These are phyloP conservation scores for Clitopilus passeckerianus DNA, from an alignment of 768 basidiomycete species.

Conservation along the genomic window DNA sequence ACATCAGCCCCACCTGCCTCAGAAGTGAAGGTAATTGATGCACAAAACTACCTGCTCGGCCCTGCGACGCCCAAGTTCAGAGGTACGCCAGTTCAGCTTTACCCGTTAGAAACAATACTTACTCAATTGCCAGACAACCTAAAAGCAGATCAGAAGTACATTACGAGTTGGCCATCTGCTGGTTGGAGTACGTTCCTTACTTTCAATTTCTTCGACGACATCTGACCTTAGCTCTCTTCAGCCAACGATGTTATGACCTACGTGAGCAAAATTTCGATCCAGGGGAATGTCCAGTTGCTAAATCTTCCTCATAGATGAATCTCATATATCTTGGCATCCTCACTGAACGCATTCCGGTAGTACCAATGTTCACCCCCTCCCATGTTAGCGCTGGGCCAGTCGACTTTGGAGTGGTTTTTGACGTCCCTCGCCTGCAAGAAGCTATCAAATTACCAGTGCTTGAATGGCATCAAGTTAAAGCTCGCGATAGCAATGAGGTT, in stretches of 20 bases:
- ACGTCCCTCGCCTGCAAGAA: constrained; percentile 45
- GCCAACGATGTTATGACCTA: constrained; percentile 80
- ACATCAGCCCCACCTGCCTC: neutral
- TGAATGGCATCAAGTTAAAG: constrained; percentile 64
- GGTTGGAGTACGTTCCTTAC: constrained; percentile 58
- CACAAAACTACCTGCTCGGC: constrained; percentile 29
- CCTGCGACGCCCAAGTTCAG: constrained; percentile 53
- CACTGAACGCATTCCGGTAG: constrained; percentile 54
- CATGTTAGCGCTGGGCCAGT: constrained; percentile 47
- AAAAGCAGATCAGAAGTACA: constrained; percentile 53
- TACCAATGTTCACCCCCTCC: constrained; percentile 54
- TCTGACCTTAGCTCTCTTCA: constrained; percentile 19
- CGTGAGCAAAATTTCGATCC: constrained; percentile 13
- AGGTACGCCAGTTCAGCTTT: constrained; percentile 28
- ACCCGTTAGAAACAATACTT: neutral
- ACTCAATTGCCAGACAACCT: constrained; percentile 49
- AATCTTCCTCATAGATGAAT: constrained; percentile 32
- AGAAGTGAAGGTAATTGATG: constrained; percentile 1
- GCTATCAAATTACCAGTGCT: constrained; percentile 41
- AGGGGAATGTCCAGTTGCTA: neutral
- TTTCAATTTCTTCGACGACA: neutral
- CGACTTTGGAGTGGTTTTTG: constrained; percentile 57
- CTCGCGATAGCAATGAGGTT: constrained; percentile 27
- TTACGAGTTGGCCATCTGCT: constrained; percentile 73
- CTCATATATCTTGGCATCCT: constrained; percentile 55